Evolutionary conservation across 1,284 basidiomycete species (phyloP), one percentile per base, ranked within the genome.

Genomic region (Peniophora sp.): DNA sequence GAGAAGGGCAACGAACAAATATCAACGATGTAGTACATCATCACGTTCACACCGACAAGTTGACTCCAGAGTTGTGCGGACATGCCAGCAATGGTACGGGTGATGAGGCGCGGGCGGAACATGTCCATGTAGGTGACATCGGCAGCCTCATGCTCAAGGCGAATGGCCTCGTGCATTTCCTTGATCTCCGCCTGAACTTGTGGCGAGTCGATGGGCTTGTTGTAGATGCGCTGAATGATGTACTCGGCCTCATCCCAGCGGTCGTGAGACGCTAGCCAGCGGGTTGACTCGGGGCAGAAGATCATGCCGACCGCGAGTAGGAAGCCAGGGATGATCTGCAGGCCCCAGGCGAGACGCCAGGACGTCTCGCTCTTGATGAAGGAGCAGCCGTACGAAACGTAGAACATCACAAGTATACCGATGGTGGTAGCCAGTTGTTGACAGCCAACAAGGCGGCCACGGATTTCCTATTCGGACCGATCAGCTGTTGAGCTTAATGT

Each of bases 391-490:
- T 85, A 85, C 59, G 85, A 77, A 56, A 86, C 72, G 63, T 88
- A 86, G 67, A 85, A 85, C 55, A 86, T 83, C 45, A 88, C 65
- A 52, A 87, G 71, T 59, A 87, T 85, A 65, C 83, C 85, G 81
- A 83, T 85, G 0, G 85, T 86, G 59, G 85, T 86, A 6, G 81
- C 78, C 72, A 85, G 88, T 72, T 89, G 87, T 61, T 90, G 86
- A 53, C 89, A 67, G 5, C 86, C 80, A 39, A 89, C 83, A 55
- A 89, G 74, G 34, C 85, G 80, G 36, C 87, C 87, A 59, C 88
- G 83, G 59, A 89, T 83, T 17, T 73, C 63, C 20, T 84, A 84
- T 3, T 77, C 75, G 35, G 81, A 80, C 56, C 87, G 79, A 66
- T 88, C 86, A 35, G 83, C 81, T 64, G 89, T 12, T 12, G 27